These are phyloP conservation scores for Chlorencoelia australis DNA, from an alignment of 2,329 filamentous ascomycete genomes.

Conservation along the genomic window DNA sequence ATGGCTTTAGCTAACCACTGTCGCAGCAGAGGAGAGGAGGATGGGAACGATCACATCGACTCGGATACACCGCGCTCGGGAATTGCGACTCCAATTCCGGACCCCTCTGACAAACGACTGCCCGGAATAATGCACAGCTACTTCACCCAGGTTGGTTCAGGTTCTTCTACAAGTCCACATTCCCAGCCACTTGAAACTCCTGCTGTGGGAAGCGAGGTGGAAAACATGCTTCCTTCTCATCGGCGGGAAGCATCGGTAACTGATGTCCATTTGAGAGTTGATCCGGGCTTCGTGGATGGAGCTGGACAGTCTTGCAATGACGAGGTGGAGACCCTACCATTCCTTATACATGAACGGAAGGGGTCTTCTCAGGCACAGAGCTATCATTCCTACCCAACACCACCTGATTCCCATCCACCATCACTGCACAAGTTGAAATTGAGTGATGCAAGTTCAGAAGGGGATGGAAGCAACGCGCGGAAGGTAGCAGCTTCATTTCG, in stretches of 20 bases:
- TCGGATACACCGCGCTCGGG: slow-evolving; percentile 83
- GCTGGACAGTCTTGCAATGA: slow-evolving; percentile 15
- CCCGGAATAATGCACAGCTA: slow-evolving; percentile 92
- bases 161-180: slow-evolving; percentile 43
- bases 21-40: slow-evolving; percentile 47
- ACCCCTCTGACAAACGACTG: slow-evolving; percentile 87
- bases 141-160: slow-evolving; percentile 98
- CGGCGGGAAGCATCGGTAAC: slow-evolving; percentile 14
- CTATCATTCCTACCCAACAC: slow-evolving; percentile 43
- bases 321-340: slow-evolving; percentile 17
- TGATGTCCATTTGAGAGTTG: slow-evolving; percentile 18
- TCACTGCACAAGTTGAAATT: slow-evolving; percentile 35
- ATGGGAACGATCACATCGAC: slow-evolving; percentile 66
- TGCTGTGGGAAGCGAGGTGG: slow-evolving; percentile 14
- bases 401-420: slow-evolving; percentile 41
- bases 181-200: slow-evolving; percentile 24
- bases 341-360: slow-evolving; percentile 17
- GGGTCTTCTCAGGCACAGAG: slow-evolving; percentile 17
- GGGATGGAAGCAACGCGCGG: slow-evolving; percentile 29
- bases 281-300: slow-evolving; percentile 20
- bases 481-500: slow-evolving; percentile 25
- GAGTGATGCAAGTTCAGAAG: slow-evolving; percentile 31
- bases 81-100: slow-evolving; percentile 85
- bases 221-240: slow-evolving; percentile 14
- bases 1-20: slow-evolving; percentile 22